Evolutionary conservation across 1,139 yeast species (phyloP).

Genomic region (Spencermartinsiella ligniputridi): DNA sequence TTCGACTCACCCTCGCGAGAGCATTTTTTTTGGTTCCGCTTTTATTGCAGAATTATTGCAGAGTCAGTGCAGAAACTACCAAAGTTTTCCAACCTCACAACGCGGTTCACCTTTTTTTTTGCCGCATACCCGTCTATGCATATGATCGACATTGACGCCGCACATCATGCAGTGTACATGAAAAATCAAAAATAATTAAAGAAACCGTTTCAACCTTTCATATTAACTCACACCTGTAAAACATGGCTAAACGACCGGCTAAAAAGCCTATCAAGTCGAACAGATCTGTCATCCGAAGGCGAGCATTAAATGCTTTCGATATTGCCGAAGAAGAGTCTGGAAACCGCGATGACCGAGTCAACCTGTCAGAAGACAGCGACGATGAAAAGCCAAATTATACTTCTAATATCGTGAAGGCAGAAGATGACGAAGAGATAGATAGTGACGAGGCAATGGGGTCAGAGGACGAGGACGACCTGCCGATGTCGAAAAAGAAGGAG

Average conservation of each 20-base stretch:
- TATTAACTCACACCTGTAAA: too few relatives aligned
- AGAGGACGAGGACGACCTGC: slow-evolving; percentile 29
- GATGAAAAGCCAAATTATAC: slow-evolving; percentile 28
- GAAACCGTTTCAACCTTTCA: too few relatives aligned
- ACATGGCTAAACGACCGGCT: slow-evolving; percentile 9
- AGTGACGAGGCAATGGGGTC: slow-evolving; percentile 41
- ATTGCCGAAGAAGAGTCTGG: slow-evolving; percentile 40
- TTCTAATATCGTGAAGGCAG: slow-evolving; percentile 14
- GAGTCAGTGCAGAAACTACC: too few relatives aligned
- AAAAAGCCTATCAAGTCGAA: slow-evolving; percentile 9
- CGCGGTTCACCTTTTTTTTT: too few relatives aligned
- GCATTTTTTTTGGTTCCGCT: background rate
- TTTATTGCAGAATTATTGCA: background rate
- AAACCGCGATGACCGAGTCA: slow-evolving; percentile 31
- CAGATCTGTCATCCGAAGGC: slow-evolving; percentile 11
- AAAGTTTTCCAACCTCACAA: too few relatives aligned
- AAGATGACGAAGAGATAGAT: slow-evolving; percentile 41
- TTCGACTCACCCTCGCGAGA: slow-evolving; percentile 85
- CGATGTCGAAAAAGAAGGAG: slow-evolving; percentile 21
- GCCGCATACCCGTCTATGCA: too few relatives aligned
- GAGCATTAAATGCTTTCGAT: slow-evolving; percentile 46
- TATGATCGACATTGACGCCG: background rate
- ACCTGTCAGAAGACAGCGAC: slow-evolving; percentile 33
- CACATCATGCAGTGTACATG: background rate
- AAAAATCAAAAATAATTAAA: background rate